phyloP scores from a whole-genome alignment of 495 filamentous ascomycete species.

The Lindgomyces ingoldianus region DNA sequence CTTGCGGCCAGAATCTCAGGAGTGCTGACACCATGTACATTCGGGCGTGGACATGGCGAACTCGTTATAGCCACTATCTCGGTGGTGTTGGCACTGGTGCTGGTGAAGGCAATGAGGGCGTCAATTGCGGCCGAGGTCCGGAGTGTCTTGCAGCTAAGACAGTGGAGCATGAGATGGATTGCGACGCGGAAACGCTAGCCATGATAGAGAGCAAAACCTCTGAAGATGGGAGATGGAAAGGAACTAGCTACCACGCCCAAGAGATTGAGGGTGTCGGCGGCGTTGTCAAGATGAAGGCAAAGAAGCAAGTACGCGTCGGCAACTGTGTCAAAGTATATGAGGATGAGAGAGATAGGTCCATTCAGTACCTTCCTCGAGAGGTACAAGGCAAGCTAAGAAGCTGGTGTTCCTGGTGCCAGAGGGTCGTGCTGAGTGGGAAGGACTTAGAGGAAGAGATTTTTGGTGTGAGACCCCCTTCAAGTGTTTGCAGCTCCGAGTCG shows the following conservation, averaged over 20 bases:
- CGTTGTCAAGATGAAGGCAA: conserved; percentile 75
- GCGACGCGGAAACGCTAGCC: conserved; percentile 16
- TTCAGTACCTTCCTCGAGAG: conserved; percentile 58
- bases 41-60: conserved; percentile 85
- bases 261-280: conserved; percentile 89
- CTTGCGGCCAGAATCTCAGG: conserved; percentile 70
- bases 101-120: conserved; percentile 82
- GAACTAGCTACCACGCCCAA: conserved; percentile 72
- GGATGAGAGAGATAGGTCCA: conserved; percentile 66
- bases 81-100: conserved; percentile 84
- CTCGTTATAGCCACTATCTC: conserved; percentile 75
- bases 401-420: conserved; percentile 68
- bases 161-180: conserved; percentile 75
- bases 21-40: conserved; percentile 72
- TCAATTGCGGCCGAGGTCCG: conserved; percentile 73
- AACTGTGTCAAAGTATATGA: conserved; percentile 80
- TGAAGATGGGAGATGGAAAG: conserved; percentile 40
- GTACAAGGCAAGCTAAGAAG: conserved; percentile 56
- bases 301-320: conserved; percentile 73
- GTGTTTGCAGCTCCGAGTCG: conserved; percentile 4
- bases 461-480: conserved; percentile 7
- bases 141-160: conserved; percentile 70
- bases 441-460: conserved; percentile 39
- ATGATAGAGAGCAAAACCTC: not conserved
- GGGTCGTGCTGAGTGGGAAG: conserved; percentile 56